phyloP scores from a whole-genome alignment of 495 filamentous ascomycete species.

The Annulohypoxylon bovei region DNA sequence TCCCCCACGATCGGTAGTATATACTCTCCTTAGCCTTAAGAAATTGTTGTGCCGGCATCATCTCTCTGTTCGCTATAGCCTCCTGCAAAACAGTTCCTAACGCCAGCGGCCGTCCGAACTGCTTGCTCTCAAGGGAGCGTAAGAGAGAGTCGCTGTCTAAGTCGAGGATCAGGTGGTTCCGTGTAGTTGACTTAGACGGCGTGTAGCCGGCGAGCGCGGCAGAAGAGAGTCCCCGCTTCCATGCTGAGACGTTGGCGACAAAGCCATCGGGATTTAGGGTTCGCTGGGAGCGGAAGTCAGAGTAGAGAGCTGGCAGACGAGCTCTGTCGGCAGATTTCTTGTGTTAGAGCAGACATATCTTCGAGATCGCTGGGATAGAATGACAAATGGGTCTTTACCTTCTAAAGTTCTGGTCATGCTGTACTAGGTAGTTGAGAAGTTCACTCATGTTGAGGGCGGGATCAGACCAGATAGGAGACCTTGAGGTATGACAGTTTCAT shows the following conservation, averaged over 20 bases:
- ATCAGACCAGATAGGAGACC: constrained; percentile 1
- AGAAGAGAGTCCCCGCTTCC: constrained; percentile 76
- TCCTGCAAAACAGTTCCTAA: constrained; percentile 83
- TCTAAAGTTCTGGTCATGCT: constrained; percentile 57
- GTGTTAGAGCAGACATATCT: not conserved
- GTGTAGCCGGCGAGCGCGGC: constrained; percentile 70
- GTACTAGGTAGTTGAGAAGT: constrained; percentile 57
- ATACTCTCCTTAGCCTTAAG: constrained; percentile 68
- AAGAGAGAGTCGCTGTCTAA: constrained; percentile 72
- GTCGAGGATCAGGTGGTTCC: constrained; percentile 68
- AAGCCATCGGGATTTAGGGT: constrained; percentile 92
- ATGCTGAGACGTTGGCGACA: constrained; percentile 82
- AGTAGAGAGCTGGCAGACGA: constrained; percentile 91
- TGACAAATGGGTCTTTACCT: constrained; percentile 44
- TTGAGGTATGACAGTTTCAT: not conserved
- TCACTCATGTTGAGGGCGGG: constrained; percentile 45
- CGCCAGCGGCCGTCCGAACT: constrained; percentile 86
- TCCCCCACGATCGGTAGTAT: constrained; percentile 63
- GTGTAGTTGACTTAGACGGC: constrained; percentile 49
- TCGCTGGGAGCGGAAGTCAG: constrained; percentile 83
- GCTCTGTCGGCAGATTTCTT: constrained; percentile 58
- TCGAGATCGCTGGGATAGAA: not conserved
- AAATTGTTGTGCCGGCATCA: constrained; percentile 76
- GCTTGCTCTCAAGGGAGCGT: constrained; percentile 74
- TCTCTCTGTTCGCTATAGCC: constrained; percentile 70